phyloP scores from a whole-genome alignment of 108 stramenopile genomes.

The Cafeteria roenbergensis region DNA sequence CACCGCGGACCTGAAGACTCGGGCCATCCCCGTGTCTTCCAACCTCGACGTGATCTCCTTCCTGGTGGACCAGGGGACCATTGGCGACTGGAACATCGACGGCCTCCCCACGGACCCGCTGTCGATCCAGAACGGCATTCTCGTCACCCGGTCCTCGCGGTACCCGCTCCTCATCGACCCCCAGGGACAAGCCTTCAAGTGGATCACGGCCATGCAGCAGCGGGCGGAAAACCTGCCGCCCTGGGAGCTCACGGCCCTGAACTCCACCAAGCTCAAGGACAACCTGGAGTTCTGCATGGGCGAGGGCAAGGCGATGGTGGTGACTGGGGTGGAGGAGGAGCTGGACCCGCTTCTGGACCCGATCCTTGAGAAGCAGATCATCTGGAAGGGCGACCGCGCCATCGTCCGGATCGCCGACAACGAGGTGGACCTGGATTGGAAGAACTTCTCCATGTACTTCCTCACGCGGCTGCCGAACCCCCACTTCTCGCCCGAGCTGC shows the following conservation, averaged over 20 bases:
- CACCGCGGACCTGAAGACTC: constrained; percentile 18
- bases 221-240: constrained; percentile 14
- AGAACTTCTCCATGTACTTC: constrained; percentile 39
- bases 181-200: constrained; percentile 37
- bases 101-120: constrained; percentile 34
- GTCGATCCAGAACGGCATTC: constrained; percentile 37
- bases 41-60: constrained; percentile 21
- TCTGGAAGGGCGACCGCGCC: constrained; percentile 26
- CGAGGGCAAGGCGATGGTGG: constrained; percentile 29
- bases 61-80: constrained; percentile 27
- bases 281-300: constrained; percentile 38
- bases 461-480: constrained; percentile 48
- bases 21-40: constrained; percentile 19
- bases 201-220: constrained; percentile 30
- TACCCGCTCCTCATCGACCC: constrained; percentile 41
- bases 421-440: constrained; percentile 30
- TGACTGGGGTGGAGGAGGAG: constrained; percentile 31
- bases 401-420: constrained; percentile 32
- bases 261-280: constrained; percentile 24
- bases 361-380: constrained; percentile 33
- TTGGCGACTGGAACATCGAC: constrained; percentile 33
- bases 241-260: constrained; percentile 24
- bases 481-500: constrained; percentile 33
- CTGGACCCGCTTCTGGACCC: constrained; percentile 39
- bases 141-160: constrained; percentile 28